Base-by-base conservation (phyloP, 106 monocot species). In the Platanthera zijinensis region DNA sequence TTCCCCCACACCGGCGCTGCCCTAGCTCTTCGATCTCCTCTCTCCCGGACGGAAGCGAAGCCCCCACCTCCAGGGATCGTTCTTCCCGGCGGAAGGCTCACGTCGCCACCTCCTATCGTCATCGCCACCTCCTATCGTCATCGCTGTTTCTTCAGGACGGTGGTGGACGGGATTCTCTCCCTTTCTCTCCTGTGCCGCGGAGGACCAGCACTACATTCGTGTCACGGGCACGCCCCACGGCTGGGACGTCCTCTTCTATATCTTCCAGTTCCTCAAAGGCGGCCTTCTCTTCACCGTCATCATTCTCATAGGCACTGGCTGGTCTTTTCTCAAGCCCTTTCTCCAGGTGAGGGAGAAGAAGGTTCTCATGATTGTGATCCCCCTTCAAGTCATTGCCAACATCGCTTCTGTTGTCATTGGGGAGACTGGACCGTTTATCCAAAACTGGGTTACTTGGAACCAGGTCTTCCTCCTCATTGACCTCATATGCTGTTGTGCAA, bases 321-420 rank as follows among this genome's bases (percentile, higher is more conserved):
- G 96, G 96, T 93, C 93, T 15, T 97, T 97, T 86, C 84, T 93
- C 69, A 93, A 93, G 80, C 96, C 96, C 0, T 97, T 89, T 83
- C 89, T 97, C 45, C 96, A 97, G 87, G 96, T 93, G 30, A 73
- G 86, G 45, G 96, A 97, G 84, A 97, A 97, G 87, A 97, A 93
- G 83, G 91, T 97, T 25, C 83, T 97, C 48, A 93, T 97, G 93
- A 53, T 97, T 7, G 91, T 97, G 52, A 93, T 97, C 81, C 96
- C 96, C 0, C 80, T 97, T 21, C 96, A 97, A 77, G 93, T 97
- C 7, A 48, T 91, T 25, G 93, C 90, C 3, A 97, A 97, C 77
- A 84, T 93, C 8, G 93, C 96, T 0, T 82, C 89, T 12, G 85
- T 86, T 8, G 96, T 97, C 59, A 88, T 89, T 14, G 96, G 96